Percentiles rank a stretch among this genome's conserved stretches.
Evolutionary conservation across 2,329 filamentous ascomycete genomes (phyloP).

Genomic region (Penicillium sp.): DNA sequence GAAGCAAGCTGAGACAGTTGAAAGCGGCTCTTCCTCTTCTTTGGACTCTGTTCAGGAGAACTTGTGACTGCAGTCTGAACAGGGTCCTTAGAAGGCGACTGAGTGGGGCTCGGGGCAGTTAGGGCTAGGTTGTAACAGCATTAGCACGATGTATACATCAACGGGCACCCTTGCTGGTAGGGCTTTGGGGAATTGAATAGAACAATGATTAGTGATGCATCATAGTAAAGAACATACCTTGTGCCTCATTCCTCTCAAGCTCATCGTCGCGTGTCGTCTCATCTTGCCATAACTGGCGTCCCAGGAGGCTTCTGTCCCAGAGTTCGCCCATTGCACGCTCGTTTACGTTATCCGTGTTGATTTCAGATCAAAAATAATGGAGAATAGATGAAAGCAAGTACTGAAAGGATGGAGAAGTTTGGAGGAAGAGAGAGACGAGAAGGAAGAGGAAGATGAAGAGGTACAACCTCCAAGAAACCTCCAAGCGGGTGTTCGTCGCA

Average conservation of each 20-base stretch:
- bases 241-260: neutral
- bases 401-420: neutral
- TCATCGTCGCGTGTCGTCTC: neutral
- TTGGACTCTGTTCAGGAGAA: neutral
- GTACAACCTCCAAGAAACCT: neutral
- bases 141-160: neutral
- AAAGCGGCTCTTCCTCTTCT: neutral
- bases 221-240: neutral
- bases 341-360: neutral
- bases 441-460: neutral
- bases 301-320: neutral
- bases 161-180: accelerated
- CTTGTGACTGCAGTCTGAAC: neutral
- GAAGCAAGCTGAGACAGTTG: neutral
- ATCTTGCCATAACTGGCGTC: neutral
- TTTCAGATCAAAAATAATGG: neutral
- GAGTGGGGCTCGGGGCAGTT: neutral
- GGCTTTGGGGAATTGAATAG: neutral
- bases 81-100: neutral
- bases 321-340: neutral
- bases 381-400: neutral
- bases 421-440: neutral
- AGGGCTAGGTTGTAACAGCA: neutral
- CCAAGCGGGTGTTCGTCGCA: neutral
- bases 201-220: neutral